Base-by-base conservation (phyloP, 2,329 filamentous ascomycete species). In the Orbilia quercus region DNA sequence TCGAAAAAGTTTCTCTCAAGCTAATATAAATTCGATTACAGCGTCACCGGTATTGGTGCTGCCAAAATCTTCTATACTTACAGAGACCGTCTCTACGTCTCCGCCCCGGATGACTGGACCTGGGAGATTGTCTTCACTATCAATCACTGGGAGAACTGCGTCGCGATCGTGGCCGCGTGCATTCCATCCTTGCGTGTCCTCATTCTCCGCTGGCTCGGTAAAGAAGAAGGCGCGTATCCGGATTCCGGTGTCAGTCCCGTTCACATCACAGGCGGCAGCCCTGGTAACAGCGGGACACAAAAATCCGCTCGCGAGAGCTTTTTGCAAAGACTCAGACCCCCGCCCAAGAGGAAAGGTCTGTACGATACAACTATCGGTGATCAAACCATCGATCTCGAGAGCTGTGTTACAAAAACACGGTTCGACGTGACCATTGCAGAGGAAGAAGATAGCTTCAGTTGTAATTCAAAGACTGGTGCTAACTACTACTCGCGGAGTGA, bases 91-190 rank as follows among this genome's bases (percentile, higher is more conserved):
- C 79, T 82, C 11, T 81, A 77, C 73, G 76, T 74, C 1, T 72
- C 79, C 5, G 80, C 79, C 71, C 77, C 79, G 12, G 77, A 79
- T 3, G 80, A 82, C 73, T 82, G 80, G 80, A 82, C 80, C n/a
- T 82, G 80, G 53, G 78, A 79, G 6, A 81, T 81, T 71, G 79
- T 81, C 74, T 82, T 78, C 75, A 81, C 80, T 70, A 80, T 81
- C 76, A 82, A 78, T 58, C 80, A 82, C 74, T 80, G 81, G 60
- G 80, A 82, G 57, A 81, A 81, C 75, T 81, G 80, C 58, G 80
- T 81, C 38, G 80, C 80, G 25, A 82, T 82, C 58, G 81, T 81
- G 42, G 79, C 81, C 7, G 80, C 80, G 38, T 81, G 81, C 65
- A 78, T 82, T 7, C 80, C 80, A 7, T 81, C 81, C n/a, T 77